Base-by-base conservation (phyloP, 208 protist species). In the Leishmania gerbilli region DNA sequence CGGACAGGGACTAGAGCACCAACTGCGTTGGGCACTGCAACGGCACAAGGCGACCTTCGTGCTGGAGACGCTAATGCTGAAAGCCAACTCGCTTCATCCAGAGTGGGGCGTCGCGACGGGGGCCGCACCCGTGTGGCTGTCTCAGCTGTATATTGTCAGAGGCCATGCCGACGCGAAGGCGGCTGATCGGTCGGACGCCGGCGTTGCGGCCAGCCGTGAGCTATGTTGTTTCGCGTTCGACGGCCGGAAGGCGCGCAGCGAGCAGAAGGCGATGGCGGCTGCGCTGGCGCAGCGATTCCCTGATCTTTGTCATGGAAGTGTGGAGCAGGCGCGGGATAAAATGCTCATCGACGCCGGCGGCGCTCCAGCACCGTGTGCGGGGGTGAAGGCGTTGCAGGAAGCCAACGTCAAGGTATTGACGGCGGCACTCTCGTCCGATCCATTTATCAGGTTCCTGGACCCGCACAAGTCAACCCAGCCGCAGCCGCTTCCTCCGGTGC, bases 211-310 rank as follows among this genome's bases (percentile, higher is more conserved):
- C 11, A 34, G 42, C 8, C 79, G 71, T 31, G 80, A 84, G 77
- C 62, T 89, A 24, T 79, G 64, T 69, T 55, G 45, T 13, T 55
- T 67, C 58, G 88, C 85, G 21, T 84, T 88, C 60, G 91, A 95
- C 71, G 65, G 60, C n/a, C 90, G 89, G 40, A 96, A 95, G 84
- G 90, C 88, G 49, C 71, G 82, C 42, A 92, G 90, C 72, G 89
- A 94, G 68, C 88, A 92, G 47, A 95, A 92, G 76, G 92, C 82
- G 24, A 74, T 95, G 34, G 89, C 88, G 2, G 81, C 82, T 24
- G 81, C 91, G 0, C 80, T 96, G 6, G 86, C 80, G 19, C 79
- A 87, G 76, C 77, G 42, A 76, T 96, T 90, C 82, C 72, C 79
- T 37, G 71, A 85, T 17, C 42, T 86, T 42, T 95, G 91, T 71